A percentile compares a stretch with the other conserved stretches of the same genome.
Conservation (phyloP, 1,284 basidiomycete species). For the Puccinia triticina region DNA sequence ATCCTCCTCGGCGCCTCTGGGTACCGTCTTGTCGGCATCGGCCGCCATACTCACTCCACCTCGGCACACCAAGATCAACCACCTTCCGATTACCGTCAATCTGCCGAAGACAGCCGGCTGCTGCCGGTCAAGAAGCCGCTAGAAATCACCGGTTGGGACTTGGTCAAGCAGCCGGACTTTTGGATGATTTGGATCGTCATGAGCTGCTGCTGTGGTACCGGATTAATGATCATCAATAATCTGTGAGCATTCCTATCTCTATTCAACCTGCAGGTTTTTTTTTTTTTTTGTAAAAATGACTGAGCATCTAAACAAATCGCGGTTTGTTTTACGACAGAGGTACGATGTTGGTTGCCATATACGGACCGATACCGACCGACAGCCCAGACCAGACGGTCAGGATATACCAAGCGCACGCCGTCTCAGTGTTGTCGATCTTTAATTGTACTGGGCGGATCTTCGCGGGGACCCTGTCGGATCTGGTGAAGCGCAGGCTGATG, state of each 20-base stretch:
- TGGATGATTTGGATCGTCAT: slow-evolving; percentile 45
- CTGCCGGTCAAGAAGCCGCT: not conserved
- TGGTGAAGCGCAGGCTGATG: not conserved
- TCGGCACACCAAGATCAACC: not conserved
- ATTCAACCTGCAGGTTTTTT: too few species aligned
- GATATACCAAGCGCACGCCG: slow-evolving; percentile 27
- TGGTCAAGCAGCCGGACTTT: slow-evolving; percentile 30
- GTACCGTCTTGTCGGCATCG: not conserved
- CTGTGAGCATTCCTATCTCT: not conserved
- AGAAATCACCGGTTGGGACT: slow-evolving; percentile 6
- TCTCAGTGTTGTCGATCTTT: slow-evolving; percentile 40
- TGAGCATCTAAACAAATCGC: not conserved
- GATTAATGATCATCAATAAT: slow-evolving; percentile 46
- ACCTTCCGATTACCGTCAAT: not conserved
- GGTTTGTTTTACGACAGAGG: slow-evolving; percentile 16
- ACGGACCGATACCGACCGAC: not conserved
- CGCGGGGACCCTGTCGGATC: slow-evolving; percentile 34
- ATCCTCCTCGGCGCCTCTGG: slow-evolving; percentile 30
- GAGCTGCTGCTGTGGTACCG: slow-evolving; percentile 41
- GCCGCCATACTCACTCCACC: not conserved
- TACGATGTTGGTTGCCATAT: slow-evolving; percentile 34
- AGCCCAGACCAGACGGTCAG: not conserved
- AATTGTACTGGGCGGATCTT: slow-evolving; percentile 47
- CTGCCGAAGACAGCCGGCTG: not conserved
- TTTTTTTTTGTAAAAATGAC: not conserved